Conservation (phyloP, 306 rosid genomes). For the Castanopsis chinensis region DNA sequence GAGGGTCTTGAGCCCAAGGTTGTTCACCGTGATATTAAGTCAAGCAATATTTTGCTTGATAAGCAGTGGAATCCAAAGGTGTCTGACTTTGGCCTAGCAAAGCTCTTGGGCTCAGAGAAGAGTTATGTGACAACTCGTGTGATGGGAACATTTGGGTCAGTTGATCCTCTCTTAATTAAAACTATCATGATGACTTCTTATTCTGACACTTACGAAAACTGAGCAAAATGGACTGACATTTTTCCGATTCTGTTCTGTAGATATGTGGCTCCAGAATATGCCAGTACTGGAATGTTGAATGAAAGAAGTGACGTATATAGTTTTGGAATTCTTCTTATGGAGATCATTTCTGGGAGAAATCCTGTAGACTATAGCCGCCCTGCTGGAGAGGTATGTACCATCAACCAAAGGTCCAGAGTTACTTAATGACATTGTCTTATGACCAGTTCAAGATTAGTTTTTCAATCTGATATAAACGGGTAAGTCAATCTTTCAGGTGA, state of each 20-base stretch:
- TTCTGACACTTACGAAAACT: neutral
- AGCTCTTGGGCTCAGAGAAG: slow-evolving; percentile 60
- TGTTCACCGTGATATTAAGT: slow-evolving; percentile 65
- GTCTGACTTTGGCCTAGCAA: slow-evolving; percentile 65
- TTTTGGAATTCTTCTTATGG: slow-evolving; percentile 62
- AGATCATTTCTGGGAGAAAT: slow-evolving; percentile 61
- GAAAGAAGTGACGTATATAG: slow-evolving; percentile 67
- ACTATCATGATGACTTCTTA: neutral
- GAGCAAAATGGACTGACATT: neutral
- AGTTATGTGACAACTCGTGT: slow-evolving; percentile 67
- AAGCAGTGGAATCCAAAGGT: slow-evolving; percentile 63
- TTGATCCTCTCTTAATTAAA: neutral
- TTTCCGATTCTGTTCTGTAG: slow-evolving; percentile 29
- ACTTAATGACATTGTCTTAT: neutral
- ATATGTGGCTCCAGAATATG: slow-evolving; percentile 71
- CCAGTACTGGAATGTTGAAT: slow-evolving; percentile 66
- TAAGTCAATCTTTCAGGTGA: slow-evolving; percentile 42
- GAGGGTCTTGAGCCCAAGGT: slow-evolving; percentile 71
- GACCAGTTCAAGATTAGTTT: neutral
- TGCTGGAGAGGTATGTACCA: slow-evolving; percentile 50
- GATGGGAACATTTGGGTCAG: slow-evolving; percentile 72
- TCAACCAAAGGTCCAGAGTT: neutral
- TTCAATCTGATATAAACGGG: neutral
- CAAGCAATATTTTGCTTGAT: slow-evolving; percentile 64
- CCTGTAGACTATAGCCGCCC: slow-evolving; percentile 63